Base-by-base conservation (phyloP, 768 basidiomycete species). In the Coprinopsis sp. region DNA sequence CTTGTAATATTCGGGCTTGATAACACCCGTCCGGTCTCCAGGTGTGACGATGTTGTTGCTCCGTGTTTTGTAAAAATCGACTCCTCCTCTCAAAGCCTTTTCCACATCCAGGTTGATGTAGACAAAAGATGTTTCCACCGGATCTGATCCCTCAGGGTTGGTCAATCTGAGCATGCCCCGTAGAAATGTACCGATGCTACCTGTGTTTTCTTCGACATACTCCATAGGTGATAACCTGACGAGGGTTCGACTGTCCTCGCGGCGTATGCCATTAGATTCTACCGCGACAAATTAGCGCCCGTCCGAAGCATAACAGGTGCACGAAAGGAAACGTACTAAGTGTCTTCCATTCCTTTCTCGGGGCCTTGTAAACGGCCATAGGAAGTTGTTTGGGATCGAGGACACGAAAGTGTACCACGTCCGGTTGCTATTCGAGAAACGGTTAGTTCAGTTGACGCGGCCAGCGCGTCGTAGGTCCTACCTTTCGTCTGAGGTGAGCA, bases 51-150 rank as follows among this genome's bases (percentile, higher is more conserved):
- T 46, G 21, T 47, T 23, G 23, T 28, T 18, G 2, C 21, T 23
- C 27, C 50, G 49, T 24, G 56, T 49, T 11, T 25, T 16, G 43
- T 47, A 57, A 34, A 57, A 54, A 34, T 51, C 50, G 33, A 54
- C 50, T 12, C 56, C 56, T 10, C 40, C 42, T 12, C 37, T 30
- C 50, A 54, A 48, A 6, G 56, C 54, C 10, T 37, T 41, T 13
- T 37, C n/a, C n/a, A 54, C 46, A 27, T 57, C 47, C 27, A 57
- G 21, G 25, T 39, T 21, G 41, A 57, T 51, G 24, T 54, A 49
- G 21, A 57, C 31, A 27, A 34, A 41, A 3, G 47, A 49, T 13
- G 39, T 37, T 40, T 37, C 18, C 23, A 24, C 31, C 27, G 16
- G 29, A 33, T 22, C 48, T 43, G 24, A 14, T 21, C 10, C 21